Conservation (phyloP, 2,329 filamentous ascomycete genomes). For the Calonectria pseudoturangicola region DNA sequence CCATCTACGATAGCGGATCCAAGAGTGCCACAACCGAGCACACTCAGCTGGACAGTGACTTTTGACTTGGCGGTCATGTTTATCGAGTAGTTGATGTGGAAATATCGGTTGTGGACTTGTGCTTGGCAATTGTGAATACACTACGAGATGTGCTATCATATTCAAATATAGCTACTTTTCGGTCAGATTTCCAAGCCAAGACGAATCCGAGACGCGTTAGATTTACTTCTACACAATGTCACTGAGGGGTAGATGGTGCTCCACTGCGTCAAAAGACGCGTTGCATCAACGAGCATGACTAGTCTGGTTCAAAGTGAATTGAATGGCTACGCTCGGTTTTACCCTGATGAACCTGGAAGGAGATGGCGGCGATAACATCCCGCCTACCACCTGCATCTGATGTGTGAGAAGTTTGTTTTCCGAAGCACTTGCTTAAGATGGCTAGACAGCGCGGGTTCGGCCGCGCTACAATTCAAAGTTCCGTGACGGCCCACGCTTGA, state of each 20-base stretch:
- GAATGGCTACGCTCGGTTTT: not conserved
- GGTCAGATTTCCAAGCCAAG: not conserved
- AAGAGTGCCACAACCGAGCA: constrained; percentile 17
- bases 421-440: constrained; percentile 19
- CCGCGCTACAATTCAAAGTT: constrained; percentile 7
- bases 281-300: not conserved
- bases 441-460: constrained; percentile 15
- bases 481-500: not conserved
- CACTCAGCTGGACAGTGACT: constrained; percentile 1
- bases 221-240: too few species aligned
- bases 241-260: constrained; percentile 1
- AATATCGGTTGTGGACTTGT: not conserved
- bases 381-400: not conserved
- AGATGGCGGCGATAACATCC: not conserved
- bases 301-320: not conserved
- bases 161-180: constrained; percentile 11
- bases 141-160: not conserved
- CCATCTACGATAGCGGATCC: constrained; percentile 17
- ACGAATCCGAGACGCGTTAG: constrained; percentile 1
- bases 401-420: not conserved
- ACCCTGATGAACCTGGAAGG: not conserved
- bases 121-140: not conserved
- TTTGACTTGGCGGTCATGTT: constrained; percentile 17
- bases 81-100: not conserved
- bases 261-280: not conserved